phyloP scores from a whole-genome alignment of 495 filamentous ascomycete species.

The Articulospora tetracladia region DNA sequence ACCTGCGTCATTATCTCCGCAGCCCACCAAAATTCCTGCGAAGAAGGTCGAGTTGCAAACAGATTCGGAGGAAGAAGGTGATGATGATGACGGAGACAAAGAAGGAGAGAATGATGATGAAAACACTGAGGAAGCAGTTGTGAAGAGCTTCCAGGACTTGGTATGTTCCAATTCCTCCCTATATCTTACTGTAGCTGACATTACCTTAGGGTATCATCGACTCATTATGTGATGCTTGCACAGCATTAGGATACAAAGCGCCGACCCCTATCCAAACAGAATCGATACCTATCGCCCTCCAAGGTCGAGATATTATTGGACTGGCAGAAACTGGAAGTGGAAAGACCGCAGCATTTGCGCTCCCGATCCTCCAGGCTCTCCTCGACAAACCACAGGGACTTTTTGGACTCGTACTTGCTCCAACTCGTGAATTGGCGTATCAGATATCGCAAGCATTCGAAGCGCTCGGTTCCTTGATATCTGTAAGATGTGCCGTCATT shows the following conservation, averaged over 20 bases:
- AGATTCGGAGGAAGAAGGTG: constrained; percentile 1
- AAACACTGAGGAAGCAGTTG: constrained; percentile 12
- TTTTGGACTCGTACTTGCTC: constrained; percentile 79
- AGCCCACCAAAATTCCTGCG: background rate
- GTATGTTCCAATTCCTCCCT: constrained; percentile 25
- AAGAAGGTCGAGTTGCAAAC: background rate
- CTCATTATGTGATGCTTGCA: constrained; percentile 82
- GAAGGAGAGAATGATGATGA: no score
- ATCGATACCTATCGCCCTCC: constrained; percentile 76
- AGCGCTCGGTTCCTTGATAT: constrained; percentile 76
- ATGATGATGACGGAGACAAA: constrained; percentile 2
- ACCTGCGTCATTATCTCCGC: constrained; percentile 7
- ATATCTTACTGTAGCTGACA: constrained; percentile 5
- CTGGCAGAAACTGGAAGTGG: constrained; percentile 92
- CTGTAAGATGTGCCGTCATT: constrained; percentile 71
- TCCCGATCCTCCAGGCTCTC: constrained; percentile 84
- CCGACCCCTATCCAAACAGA: constrained; percentile 78
- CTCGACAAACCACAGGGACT: constrained; percentile 78
- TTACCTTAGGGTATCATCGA: constrained; percentile 71
- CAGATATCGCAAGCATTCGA: constrained; percentile 87
- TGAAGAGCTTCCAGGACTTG: constrained; percentile 76
- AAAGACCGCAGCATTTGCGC: constrained; percentile 87
- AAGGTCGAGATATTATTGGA: constrained; percentile 83
- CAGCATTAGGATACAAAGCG: constrained; percentile 70
- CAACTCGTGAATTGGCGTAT: constrained; percentile 86